phyloP scores from a whole-genome alignment of 2,329 filamentous ascomycete species.

The Dactylonectria estremocensis region DNA sequence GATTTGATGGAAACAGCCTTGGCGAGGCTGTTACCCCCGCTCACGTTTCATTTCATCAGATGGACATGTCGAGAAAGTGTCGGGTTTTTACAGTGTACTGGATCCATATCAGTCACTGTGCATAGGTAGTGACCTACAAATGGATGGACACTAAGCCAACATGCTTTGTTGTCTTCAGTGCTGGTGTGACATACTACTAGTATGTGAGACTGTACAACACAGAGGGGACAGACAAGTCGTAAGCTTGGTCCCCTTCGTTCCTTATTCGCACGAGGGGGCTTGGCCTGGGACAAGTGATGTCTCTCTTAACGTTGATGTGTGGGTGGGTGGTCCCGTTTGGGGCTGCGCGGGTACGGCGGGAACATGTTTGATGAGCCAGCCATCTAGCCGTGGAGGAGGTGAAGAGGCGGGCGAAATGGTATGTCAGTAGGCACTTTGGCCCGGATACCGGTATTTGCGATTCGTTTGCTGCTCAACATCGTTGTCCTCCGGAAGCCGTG shows the following conservation, averaged over 20 bases:
- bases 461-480: conserved; percentile 20
- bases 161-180: conserved; percentile 1
- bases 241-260: conserved; percentile 7
- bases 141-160: conserved; percentile 7
- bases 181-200: background rate
- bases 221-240: conserved; percentile 5
- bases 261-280: conserved; percentile 6
- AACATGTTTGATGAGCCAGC: conserved; percentile 35
- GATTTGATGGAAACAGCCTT: background rate
- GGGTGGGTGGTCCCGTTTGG: conserved; percentile 19
- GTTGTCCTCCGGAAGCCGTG: conserved; percentile 8
- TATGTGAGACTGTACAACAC: background rate
- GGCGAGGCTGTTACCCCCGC: background rate
- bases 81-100: conserved; percentile 13
- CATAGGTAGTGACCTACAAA: background rate
- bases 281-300: conserved; percentile 16
- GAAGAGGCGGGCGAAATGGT: conserved; percentile 36
- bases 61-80: background rate
- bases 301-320: conserved; percentile 17
- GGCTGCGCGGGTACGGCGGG: conserved; percentile 26
- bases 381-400: conserved; percentile 17
- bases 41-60: background rate
- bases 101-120: conserved; percentile 12
- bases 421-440: conserved; percentile 16
- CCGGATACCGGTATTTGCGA: conserved; percentile 14